A percentile compares a stretch with the other conserved stretches of the same genome.
Conservation (phyloP, 805 yeast species). For the Saturnispora besseyi region DNA sequence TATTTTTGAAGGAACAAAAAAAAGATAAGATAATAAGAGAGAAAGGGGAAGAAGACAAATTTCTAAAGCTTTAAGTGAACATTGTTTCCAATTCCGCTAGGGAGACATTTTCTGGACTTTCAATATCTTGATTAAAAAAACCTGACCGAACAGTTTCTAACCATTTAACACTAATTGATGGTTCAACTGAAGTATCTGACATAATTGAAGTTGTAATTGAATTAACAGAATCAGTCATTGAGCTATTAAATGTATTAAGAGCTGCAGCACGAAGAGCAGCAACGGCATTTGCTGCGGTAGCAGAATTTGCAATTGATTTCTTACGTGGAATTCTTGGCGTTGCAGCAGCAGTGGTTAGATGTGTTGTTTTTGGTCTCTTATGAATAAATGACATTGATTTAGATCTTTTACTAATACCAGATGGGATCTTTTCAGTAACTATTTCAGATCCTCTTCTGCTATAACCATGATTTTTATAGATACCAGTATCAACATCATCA, state of each 20-base stretch:
- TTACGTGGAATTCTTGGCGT: conserved; percentile 71
- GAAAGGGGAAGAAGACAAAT: background rate
- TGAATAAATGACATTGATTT: conserved; percentile 55
- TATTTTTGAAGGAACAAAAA: background rate
- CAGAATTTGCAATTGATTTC: conserved; percentile 42
- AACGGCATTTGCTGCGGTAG: conserved; percentile 63
- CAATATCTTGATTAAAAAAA: conserved; percentile 68
- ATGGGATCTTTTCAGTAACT: conserved; percentile 32
- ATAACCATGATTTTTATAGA: conserved; percentile 19
- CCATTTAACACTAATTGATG: conserved; percentile 51
- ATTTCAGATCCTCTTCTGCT: conserved; percentile 27
- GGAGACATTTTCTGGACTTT: conserved; percentile 69
- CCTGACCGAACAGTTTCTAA: conserved; percentile 66
- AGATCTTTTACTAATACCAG: conserved; percentile 43
- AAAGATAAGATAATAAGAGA: background rate
- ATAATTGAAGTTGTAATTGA: conserved; percentile 27
- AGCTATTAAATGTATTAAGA: conserved; percentile 37
- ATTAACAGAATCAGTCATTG: conserved; percentile 30
- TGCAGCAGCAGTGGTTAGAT: conserved; percentile 68
- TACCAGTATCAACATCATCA: conserved; percentile 30
- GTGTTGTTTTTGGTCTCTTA: conserved; percentile 35
- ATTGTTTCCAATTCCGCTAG: conserved; percentile 56
- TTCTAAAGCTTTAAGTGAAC: conserved; percentile 23
- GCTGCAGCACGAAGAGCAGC: conserved; percentile 69
- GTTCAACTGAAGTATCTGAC: conserved; percentile 29